These are phyloP conservation scores for Jatropha curcas DNA, from an alignment of 345 rosid species.

Conservation along the genomic window DNA sequence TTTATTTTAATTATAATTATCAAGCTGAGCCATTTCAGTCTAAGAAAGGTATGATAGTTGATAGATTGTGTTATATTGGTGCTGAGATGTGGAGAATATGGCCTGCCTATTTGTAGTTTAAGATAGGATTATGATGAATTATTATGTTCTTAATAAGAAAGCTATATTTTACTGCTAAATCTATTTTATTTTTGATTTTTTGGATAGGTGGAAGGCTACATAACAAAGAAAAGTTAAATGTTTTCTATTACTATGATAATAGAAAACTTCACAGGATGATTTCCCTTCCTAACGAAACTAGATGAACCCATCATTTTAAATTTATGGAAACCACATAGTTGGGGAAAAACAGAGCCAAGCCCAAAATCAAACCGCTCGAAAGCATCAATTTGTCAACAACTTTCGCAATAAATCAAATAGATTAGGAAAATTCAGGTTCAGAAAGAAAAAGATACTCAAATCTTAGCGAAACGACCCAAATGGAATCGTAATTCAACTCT, in stretches of 20 bases:
- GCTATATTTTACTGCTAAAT: too few species aligned
- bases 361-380: not conserved
- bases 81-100: constrained; percentile 10
- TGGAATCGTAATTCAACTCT: not conserved
- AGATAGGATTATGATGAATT: too few species aligned
- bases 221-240: too few species aligned
- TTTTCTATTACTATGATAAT: too few species aligned
- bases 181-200: too few species aligned
- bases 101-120: constrained; percentile 22
- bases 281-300: too few species aligned
- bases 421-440: not conserved
- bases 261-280: too few species aligned
- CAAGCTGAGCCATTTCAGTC: constrained; percentile 26
- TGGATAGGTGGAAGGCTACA: too few species aligned
- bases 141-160: too few species aligned
- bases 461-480: not conserved
- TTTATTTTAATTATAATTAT: constrained; percentile 12
- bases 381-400: not conserved
- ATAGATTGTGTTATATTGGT: not conserved
- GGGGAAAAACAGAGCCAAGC: not conserved
- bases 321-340: not conserved
- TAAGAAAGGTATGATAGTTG: constrained; percentile 11
- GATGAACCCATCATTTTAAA: not conserved
- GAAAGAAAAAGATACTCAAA: not conserved
- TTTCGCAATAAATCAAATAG: not conserved